Evolutionary conservation across 1,284 basidiomycete genomes (phyloP), one percentile per base, ranked within the genome.

Genomic region (Ceratobasidium sp.): DNA sequence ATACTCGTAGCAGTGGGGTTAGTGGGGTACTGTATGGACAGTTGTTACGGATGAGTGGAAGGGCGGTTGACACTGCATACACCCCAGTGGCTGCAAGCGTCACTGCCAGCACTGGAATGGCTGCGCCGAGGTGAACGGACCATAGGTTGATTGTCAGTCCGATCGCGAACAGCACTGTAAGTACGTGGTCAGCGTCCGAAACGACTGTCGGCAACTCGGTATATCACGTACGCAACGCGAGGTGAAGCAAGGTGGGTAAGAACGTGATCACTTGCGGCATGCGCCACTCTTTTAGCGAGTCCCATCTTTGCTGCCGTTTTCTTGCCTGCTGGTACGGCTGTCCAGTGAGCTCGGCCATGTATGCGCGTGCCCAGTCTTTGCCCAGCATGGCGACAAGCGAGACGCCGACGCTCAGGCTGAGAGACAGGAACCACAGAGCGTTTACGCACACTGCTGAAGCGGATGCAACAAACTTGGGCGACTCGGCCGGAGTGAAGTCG

Each of bases 341-440:
- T 10, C 67, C 67, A 13, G 51, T 51, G 20, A 51, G 49, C 17
- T 51, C 67, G n/a, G 67, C 53, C 67, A 69, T 42, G 26, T 47
- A 69, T 20, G 33, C 53, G 33, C 54, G 51, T 33, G 49, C 53
- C 67, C 67, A 69, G 53, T 58, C 49, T 37, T 69, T 69, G 33
- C 33, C 67, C 20, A 69, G 67, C 67, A 69, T 69, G 17, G 67
- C 39, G 15, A 69, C 37, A 37, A 69, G 53, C 17, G 65, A 68
- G 17, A 68, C 65, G 11, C 47, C 53, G 26, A 68, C 65, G 35
- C 65, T 68, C 4, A 69, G 28, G 33, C 47, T 51, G 17, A 69
- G 53, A 20, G 67, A 69, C 15, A 69, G 37, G 53, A 69, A 69
- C 67, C 67, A 69, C 3, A 69, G 53, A 11, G 51, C 33, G 35